These are phyloP conservation scores for Astragalus membranaceus DNA, from an alignment of 306 rosid genomes.

Conservation along the genomic window DNA sequence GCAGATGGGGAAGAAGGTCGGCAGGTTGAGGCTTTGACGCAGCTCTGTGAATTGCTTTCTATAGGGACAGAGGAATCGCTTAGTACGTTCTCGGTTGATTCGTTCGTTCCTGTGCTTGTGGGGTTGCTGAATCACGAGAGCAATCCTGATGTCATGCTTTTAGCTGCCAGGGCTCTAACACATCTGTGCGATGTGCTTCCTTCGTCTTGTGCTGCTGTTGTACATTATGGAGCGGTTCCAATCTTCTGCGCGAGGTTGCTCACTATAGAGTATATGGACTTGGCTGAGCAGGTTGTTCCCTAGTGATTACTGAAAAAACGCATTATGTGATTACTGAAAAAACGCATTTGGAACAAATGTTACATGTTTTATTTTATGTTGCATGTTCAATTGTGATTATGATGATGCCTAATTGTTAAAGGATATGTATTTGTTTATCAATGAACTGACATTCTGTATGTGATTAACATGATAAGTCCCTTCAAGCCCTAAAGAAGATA, in stretches of 20 bases:
- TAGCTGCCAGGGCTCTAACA: conserved; percentile 94
- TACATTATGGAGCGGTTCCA: conserved; percentile 94
- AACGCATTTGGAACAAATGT: not conserved
- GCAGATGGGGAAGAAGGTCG: conserved; percentile 94
- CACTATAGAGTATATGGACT: conserved; percentile 96
- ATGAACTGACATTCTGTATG: not conserved
- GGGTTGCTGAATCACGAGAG: conserved; percentile 92
- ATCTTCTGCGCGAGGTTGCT: conserved; percentile 92
- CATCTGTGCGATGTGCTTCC: conserved; percentile 94
- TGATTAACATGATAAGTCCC: conserved; percentile 63
- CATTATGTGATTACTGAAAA: not conserved
- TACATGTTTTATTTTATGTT: not conserved
- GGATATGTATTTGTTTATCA: not conserved
- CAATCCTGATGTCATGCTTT: conserved; percentile 98
- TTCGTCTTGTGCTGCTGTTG: conserved; percentile 95
- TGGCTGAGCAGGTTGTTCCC: conserved; percentile 91
- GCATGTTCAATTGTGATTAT: not conserved
- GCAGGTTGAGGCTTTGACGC: conserved; percentile 96
- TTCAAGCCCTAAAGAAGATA: conserved; percentile 96
- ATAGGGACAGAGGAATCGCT: conserved; percentile 96
- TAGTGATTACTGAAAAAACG: not conserved
- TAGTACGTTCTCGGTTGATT: conserved; percentile 87
- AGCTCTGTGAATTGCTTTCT: conserved; percentile 92
- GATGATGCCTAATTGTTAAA: not conserved
- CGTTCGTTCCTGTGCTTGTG: conserved; percentile 93